A percentile compares a stretch with the other conserved stretches of the same genome.
phyloP scores from a whole-genome alignment of 2,329 filamentous ascomycete species.

The Lachnellula cervina region DNA sequence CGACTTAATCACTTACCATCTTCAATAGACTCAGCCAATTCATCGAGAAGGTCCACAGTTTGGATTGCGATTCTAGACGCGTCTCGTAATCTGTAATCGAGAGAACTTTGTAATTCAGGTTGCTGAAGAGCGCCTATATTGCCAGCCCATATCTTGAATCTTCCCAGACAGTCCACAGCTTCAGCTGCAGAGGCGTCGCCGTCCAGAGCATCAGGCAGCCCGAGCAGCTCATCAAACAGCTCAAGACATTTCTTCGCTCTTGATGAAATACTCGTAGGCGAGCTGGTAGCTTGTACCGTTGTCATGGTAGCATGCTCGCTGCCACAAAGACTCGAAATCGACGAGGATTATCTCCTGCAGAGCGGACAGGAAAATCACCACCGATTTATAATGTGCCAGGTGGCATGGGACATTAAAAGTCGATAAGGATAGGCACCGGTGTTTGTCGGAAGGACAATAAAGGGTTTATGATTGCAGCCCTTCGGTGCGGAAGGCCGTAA shows the following conservation, averaged over 20 bases:
- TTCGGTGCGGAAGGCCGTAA: no score
- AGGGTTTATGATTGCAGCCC: no score
- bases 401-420: no score
- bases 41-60: constrained; percentile 5
- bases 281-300: background rate
- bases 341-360: no score
- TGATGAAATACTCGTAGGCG: background rate
- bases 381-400: no score
- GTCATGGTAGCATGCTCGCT: background rate
- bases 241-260: constrained; percentile 4
- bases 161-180: constrained; percentile 2
- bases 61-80: constrained; percentile 5
- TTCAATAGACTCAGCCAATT: constrained; percentile 10
- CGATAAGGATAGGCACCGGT: no score
- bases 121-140: constrained; percentile 17
- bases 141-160: constrained; percentile 17
- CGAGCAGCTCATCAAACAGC: background rate
- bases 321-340: background rate
- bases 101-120: constrained; percentile 5
- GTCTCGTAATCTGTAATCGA: constrained; percentile 15
- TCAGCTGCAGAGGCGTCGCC: background rate
- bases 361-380: background rate
- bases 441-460: no score
- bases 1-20: constrained; percentile 3
- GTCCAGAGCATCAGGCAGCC: background rate